phyloP scores from a whole-genome alignment of 192 early-diverging fungal genomes.

The Fimicolochytrium jonesii region DNA sequence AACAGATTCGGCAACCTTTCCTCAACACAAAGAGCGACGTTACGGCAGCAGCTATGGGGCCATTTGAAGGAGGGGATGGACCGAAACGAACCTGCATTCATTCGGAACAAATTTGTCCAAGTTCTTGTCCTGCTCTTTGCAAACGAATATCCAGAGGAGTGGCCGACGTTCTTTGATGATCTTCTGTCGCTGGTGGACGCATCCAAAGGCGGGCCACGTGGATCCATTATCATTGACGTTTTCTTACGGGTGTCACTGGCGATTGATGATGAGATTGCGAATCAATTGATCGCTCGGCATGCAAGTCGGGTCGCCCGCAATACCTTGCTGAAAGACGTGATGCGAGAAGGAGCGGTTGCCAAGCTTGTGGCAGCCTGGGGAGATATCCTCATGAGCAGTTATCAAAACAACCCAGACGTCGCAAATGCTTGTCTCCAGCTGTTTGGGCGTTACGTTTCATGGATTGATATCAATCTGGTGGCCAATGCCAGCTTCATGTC shows the following conservation, averaged over 20 bases:
- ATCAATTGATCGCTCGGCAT: conserved; percentile 59
- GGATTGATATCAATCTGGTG: conserved; percentile 92
- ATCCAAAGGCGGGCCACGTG: conserved; percentile 9
- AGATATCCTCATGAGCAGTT: conserved; percentile 62
- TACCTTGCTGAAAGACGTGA: conserved; percentile 82
- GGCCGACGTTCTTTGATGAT: conserved; percentile 87
- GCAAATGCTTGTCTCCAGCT: conserved; percentile 63
- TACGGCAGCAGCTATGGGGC: conserved; percentile 33
- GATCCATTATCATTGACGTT: conserved; percentile 61
- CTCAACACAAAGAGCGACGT: conserved; percentile 25
- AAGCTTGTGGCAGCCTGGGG: conserved; percentile 72
- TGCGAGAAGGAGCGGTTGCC: conserved; percentile 77
- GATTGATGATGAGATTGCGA: conserved; percentile 88
- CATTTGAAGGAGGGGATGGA: conserved; percentile 34
- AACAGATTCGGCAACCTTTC: conserved; percentile 40
- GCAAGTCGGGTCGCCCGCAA: conserved; percentile 68
- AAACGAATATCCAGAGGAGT: conserved; percentile 77
- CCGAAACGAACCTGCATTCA: conserved; percentile 41
- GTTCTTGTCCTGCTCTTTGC: conserved; percentile 75
- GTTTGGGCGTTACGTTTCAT: conserved; percentile 84
- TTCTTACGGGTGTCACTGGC: conserved; percentile 72
- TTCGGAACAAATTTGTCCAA: conserved; percentile 82
- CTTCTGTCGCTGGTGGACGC: conserved; percentile 59
- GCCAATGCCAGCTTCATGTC: conserved; percentile 77
- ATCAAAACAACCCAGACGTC: conserved; percentile 52